Evolutionary conservation across 257 asterid genomes (phyloP).

Genomic region (Lantana camara): DNA sequence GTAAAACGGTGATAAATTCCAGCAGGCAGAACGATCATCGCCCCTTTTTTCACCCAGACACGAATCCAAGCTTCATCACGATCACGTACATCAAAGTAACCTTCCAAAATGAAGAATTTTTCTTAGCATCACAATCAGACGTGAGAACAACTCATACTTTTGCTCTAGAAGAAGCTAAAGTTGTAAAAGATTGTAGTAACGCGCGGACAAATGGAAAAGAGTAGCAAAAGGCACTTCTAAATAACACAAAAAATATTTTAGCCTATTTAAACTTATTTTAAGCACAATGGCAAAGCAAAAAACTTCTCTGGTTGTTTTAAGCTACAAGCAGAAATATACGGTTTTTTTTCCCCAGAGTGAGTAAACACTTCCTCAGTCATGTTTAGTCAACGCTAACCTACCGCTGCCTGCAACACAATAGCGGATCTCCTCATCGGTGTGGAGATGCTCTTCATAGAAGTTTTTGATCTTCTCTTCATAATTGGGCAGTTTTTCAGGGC

Average conservation of each 20-base stretch:
- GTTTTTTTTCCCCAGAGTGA: too few species aligned
- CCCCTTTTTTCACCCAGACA: constrained; percentile 74
- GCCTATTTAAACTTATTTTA: too few species aligned
- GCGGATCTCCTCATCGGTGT: constrained; percentile 86
- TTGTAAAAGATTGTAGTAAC: too few species aligned
- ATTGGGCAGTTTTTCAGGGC: constrained; percentile 70
- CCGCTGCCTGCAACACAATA: constrained; percentile 85
- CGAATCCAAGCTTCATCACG: constrained; percentile 68
- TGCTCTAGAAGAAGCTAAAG: too few species aligned
- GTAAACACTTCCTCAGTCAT: too few species aligned
- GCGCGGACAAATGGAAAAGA: too few species aligned
- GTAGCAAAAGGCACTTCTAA: too few species aligned
- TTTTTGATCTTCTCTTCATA: constrained; percentile 76
- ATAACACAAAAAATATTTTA: too few species aligned
- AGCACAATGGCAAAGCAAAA: too few species aligned
- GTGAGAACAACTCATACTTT: neutral
- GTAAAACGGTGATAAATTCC: constrained; percentile 84
- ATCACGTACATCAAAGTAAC: constrained; percentile 80
- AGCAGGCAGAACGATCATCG: constrained; percentile 77
- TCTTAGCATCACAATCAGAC: neutral
- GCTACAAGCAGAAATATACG: too few species aligned
- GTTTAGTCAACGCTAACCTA: constrained; percentile 29
- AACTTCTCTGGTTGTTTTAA: too few species aligned
- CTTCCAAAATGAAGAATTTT: constrained; percentile 32
- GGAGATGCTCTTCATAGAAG: constrained; percentile 78